Evolutionary conservation across 345 rosid genomes (phyloP), one percentile per base, ranked within the genome.

Genomic region (Salix koriyanagi): DNA sequence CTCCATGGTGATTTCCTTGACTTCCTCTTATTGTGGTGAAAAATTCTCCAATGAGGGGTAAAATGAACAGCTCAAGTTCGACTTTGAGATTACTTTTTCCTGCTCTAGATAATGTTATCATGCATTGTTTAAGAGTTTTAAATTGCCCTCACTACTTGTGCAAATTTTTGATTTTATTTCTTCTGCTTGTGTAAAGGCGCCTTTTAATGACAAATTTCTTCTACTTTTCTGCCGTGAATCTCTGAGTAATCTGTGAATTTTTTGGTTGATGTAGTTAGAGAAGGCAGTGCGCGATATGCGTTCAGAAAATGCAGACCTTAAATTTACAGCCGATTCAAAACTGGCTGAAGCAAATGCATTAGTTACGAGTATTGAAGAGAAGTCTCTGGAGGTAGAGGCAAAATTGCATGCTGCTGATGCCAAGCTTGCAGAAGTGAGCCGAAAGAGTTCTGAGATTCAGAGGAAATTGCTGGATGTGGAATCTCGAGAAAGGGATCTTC

Each of bases 301-400:
- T 58, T 83, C 94, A 61, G 99, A 93, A 79, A 85, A 88, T 73
- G 99, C 98, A 28, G 94, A 93, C 82, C 88, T 93, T 65, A 96
- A 93, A 85, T 93, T 93, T 73, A 92, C 93, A 41, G 94, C 97
- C 42, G 99, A 93, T 80, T 91, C 98, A 14, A 92, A 91, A 81
- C 80, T 93, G 88, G 87, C 91, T 30, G 99, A 96, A 81, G 96
- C 97, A 41, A 88, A 91, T 84, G 96, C 97, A 65, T 83, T 96
- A 87, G 89, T 87, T 14, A 77, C 86, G 52, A 89, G 92, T 72
- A 82, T 96, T 60, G 97, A 92, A 76, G 97, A 92, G 61, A 96
- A 91, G 79, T 93, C 98, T 21, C 82, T 93, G 4, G 99, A 93
- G 76, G 89, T 96, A 39, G 97, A 92, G 84, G 89, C 86, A 16